Base-by-base conservation (phyloP, 805 yeast genomes). In the Candida quercuum region DNA sequence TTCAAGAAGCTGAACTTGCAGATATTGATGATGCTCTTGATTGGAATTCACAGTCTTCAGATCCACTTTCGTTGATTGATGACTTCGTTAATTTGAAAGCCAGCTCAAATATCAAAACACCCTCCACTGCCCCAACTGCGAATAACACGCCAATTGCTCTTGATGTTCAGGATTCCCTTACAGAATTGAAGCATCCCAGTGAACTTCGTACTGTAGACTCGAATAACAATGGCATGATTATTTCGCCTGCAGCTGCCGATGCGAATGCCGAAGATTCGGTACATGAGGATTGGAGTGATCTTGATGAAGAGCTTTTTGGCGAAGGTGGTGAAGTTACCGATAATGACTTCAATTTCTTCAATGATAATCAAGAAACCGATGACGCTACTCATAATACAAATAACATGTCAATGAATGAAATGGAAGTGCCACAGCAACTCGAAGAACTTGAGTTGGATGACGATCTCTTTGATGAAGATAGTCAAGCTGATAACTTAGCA, bases 1-100 rank as follows among this genome's bases (percentile, higher is more conserved):
- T 76, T 5, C 93, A 84, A 51, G 61, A 69, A 38, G 74, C 49
- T 1, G 43, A 11, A n/a, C 21, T 30, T 6, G 6, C 23, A 6
- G 13, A 36, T 40, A 17, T 38, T 38, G 28, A 31, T 25, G 20
- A 28, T 17, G 19, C 6, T 18, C 14, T 18, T 10, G 5, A 5
- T 16, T 19, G 23, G 22, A n/a, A 18, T 5, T 9, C 15, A 7
- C 19, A 9, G 4, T 17, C 52, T 8, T 27, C 51, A 14, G 64
- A 59, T 30, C 60, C 68, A 10, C 48, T 66, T 24, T 60, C 61
- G 29, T 42, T 64, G 27, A 61, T 66, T 32, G 67, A 64, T 36
- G 66, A 62, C 39, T 66, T 66, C 41, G 61, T 61, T 11, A 62
- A 59, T 22, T 45, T 66, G 31, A 62, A 57, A 39, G 61, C 65